Base-by-base conservation (phyloP, 306 rosid species). In the Trichosanthes truncata region DNA sequence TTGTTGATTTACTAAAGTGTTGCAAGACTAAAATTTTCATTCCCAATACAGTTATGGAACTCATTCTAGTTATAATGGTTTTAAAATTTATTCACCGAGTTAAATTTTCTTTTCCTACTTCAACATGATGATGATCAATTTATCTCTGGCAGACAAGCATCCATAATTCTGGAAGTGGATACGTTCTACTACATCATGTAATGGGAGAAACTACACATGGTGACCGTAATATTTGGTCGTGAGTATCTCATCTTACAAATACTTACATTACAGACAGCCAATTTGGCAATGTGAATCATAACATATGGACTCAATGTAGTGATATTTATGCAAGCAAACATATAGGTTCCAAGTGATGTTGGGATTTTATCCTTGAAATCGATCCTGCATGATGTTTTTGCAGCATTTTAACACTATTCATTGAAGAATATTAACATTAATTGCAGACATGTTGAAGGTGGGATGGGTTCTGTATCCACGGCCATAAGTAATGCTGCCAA, bases 171-270 rank as follows among this genome's bases (percentile, higher is more conserved):
- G 97, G 95, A 75, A 90, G 90, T 88, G 97, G 97, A 60, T 92
- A 92, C 80, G 92, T 90, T 80, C 85, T 90, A 79, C 90, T 92
- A 56, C 97, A 90, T 88, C 97, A 92, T 20, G 89, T 89, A 66
- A 92, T 89, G 95, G 97, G 97, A 56, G 95, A 90, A 89, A 53
- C 90, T 83, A 94, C 31, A 38, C 51, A 87, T 38, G 93, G 95
- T 55, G 89, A 88, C 4, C 92, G 88, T 9, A 91, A 91, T 79
- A 62, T 92, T 88, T 92, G 97, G 95, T 90, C 92, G 97, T 92
- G 84, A 82, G 94, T 92, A 85, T 84, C 86, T 81, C 83, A 66
- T 82, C 78, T 51, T 74, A 82, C 80, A 74, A 53, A 83, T 80
- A n/a, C n/a, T n/a, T n/a, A 36, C 66, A 51, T 82, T 40, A 40